These are phyloP conservation scores for Gossypium gossypioides DNA, from an alignment of 441 rosid species.

Conservation along the genomic window DNA sequence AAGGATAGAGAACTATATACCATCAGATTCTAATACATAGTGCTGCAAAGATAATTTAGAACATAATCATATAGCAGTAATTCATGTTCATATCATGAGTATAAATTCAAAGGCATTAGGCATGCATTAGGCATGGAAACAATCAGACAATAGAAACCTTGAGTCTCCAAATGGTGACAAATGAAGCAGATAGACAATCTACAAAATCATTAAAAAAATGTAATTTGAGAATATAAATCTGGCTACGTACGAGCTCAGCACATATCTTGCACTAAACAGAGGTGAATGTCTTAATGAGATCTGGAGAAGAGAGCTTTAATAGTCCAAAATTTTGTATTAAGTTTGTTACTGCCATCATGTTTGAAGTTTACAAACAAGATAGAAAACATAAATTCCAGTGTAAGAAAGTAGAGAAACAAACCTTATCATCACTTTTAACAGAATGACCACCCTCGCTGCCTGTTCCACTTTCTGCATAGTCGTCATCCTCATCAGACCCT, in stretches of 20 bases:
- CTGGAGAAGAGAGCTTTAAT: neutral
- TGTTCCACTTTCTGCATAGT: constrained; percentile 45
- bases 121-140: neutral
- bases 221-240: neutral
- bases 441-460: constrained; percentile 37
- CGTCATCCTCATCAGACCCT: constrained; percentile 55
- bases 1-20: neutral
- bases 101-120: neutral
- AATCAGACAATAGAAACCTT: constrained; percentile 3
- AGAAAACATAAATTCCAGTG: neutral
- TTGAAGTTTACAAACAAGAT: constrained; percentile 4
- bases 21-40: neutral
- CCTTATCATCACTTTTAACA: constrained; percentile 40
- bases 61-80: neutral
- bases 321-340: neutral
- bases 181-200: neutral
- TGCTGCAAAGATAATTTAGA: neutral
- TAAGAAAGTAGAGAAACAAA: constrained; percentile 20
- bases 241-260: neutral
- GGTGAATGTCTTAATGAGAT: neutral
- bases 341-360: neutral
- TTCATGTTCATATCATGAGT: neutral
- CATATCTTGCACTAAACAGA: neutral
- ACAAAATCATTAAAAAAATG: neutral
- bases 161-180: neutral